Conservation (phyloP, 208 protist genomes). For the Blastocrithidia nonstop region DNA sequence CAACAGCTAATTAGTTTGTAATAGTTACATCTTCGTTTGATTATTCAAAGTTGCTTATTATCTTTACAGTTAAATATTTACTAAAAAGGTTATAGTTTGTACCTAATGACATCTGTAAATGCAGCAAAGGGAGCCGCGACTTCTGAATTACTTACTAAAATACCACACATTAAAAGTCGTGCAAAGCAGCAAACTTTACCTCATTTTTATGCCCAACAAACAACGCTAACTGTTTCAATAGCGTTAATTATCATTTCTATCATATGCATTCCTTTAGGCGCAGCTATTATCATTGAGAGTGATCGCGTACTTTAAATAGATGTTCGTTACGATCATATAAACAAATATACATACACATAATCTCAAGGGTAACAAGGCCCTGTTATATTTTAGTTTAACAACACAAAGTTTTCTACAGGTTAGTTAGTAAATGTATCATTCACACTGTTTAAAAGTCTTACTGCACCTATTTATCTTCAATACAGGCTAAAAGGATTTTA, state of each 20-base stretch:
- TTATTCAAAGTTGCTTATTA: neutral
- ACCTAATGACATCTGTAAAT: too few species aligned
- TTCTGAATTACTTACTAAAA: neutral
- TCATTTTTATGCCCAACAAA: conserved; percentile 92
- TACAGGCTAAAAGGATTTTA: conserved; percentile 95
- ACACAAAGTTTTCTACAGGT: conserved; percentile 18
- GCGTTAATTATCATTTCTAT: conserved; percentile 87
- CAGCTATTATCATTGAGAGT: conserved; percentile 68
- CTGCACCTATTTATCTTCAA: conserved; percentile 90
- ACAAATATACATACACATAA: conserved; percentile 24
- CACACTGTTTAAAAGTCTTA: conserved; percentile 45
- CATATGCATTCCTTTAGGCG: conserved; percentile 89
- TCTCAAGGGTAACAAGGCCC: conserved; percentile 7
- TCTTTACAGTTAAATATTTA: conserved; percentile 6
- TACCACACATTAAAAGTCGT: conserved; percentile 13
- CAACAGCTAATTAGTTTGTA: too few species aligned
- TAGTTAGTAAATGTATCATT: conserved; percentile 24
- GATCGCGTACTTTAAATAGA: conserved; percentile 32
- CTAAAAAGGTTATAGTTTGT: neutral
- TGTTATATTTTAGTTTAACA: conserved; percentile 32
- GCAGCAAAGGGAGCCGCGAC: too few species aligned
- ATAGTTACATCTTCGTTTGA: neutral
- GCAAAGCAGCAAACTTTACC: conserved; percentile 89
- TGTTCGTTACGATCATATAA: conserved; percentile 64
- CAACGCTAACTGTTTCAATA: conserved; percentile 76